Conservation (phyloP, 164 flowering plant genomes). For the Vitis riparia region DNA sequence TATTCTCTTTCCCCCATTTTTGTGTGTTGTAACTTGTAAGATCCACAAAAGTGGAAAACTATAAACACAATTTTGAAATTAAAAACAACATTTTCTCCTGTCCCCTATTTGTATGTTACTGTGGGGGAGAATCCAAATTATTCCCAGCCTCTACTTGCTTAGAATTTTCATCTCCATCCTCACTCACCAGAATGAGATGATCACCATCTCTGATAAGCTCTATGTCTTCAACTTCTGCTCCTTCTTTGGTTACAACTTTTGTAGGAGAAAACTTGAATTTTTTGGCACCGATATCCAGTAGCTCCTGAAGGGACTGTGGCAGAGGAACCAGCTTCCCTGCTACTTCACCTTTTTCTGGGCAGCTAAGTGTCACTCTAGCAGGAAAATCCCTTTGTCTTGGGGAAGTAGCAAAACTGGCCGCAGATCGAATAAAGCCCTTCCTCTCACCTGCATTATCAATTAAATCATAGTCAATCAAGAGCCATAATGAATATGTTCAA, state of each 20-base stretch:
- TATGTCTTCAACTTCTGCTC: constrained; percentile 57
- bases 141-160: neutral
- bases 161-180: constrained; percentile 12
- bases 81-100: too few relatives aligned
- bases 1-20: too few relatives aligned
- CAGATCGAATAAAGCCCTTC: constrained; percentile 1
- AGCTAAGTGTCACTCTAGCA: constrained; percentile 48
- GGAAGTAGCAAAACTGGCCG: neutral
- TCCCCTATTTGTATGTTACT: too few relatives aligned
- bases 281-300: constrained; percentile 38
- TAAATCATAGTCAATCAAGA: too few relatives aligned
- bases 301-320: constrained; percentile 42
- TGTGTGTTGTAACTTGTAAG: too few relatives aligned
- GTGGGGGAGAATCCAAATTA: too few relatives aligned
- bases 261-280: constrained; percentile 36
- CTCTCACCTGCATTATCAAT: constrained; percentile 19
- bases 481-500: too few relatives aligned
- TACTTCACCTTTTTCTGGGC: constrained; percentile 38
- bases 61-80: too few relatives aligned
- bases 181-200: constrained; percentile 38
- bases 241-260: constrained; percentile 43
- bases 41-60: too few relatives aligned
- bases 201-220: constrained; percentile 62
- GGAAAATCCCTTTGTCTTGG: neutral
- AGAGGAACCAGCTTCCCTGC: constrained; percentile 40